Conservation (phyloP, 2,329 filamentous ascomycete genomes). For the Hypomyces perniciosus region DNA sequence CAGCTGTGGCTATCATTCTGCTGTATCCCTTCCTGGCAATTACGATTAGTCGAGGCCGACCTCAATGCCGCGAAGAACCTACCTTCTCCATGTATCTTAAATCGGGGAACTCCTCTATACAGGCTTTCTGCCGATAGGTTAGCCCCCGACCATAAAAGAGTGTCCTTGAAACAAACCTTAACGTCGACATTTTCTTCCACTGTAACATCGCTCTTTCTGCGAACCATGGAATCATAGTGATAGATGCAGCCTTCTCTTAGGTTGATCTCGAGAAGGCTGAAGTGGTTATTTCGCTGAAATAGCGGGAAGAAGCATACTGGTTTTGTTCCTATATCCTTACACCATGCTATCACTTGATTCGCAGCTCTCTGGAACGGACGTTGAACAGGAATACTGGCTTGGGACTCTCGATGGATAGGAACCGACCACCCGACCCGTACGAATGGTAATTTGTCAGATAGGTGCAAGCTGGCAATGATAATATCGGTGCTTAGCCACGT, state of each 20-base stretch:
- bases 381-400: conserved; percentile 1
- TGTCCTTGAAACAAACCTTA: neutral
- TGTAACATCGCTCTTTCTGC: neutral
- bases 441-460: conserved; percentile 11
- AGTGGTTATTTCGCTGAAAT: conserved; percentile 5
- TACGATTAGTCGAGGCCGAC: neutral
- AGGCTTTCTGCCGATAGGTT: too few species aligned
- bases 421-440: conserved; percentile 12
- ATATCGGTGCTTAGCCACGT: neutral
- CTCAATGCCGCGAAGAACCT: neutral
- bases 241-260: neutral
- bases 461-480: conserved; percentile 9
- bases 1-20: conserved; percentile 6
- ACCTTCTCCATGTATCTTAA: conserved; percentile 5
- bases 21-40: neutral
- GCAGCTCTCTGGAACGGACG: conserved; percentile 8
- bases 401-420: conserved; percentile 4
- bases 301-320: conserved; percentile 9
- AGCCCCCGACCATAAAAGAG: too few species aligned
- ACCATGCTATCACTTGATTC: conserved; percentile 8
- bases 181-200: neutral
- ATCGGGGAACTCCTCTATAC: neutral
- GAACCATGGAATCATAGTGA: conserved; percentile 8
- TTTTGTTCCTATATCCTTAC: neutral
- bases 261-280: conserved; percentile 11